Base-by-base conservation (phyloP, 129 eudicot species). In the Flaveria linearis region DNA sequence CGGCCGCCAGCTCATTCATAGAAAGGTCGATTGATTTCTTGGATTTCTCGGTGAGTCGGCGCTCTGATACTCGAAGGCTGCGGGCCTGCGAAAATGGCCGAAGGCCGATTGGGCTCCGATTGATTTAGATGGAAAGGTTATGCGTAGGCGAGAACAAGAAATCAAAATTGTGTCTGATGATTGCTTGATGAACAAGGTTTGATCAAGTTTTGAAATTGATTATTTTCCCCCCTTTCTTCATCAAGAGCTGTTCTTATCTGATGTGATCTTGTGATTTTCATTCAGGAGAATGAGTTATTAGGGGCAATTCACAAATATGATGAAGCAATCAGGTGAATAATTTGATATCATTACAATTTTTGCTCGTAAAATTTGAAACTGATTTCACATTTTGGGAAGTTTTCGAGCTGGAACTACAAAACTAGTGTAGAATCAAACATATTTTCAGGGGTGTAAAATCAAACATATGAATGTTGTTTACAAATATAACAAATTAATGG, bases 281-380 rank as follows among this genome's bases (percentile, higher is more conserved):
- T 73, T 80, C 78, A 85, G 86, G 80, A 84, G 16, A 78, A 74
- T 65, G 88, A 79, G 52, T 42, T 88, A 52, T 25, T 87, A 41
- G 84, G 81, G 67, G 85, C 84, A 73, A 74, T 87, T 78, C 89
- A 85, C 68, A 84, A 70, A 77, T 83, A 87, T 18, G 83, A 87
- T 49, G 82, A 85, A 83, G 92, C 90, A 9, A 90, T 87, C 46
- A 73, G 86, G 92, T 90, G 84, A 85, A 76, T 87, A 61, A 6
- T 49, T 79, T 15, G 66, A 15, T 52, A 15, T 22, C 2, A 9
- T 13, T 28, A 28, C 33, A 28, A 0, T 28, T 25, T 25, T 25
- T 25, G 26, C 26, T 25, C 26, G 26, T 25, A 25, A 25, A 25
- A 5, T 18, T 9, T 28, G 30, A 8, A 18, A 57, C 63, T 5